phyloP scores from a whole-genome alignment of 2,329 filamentous ascomycete genomes.

The Aspergillus caelatus region DNA sequence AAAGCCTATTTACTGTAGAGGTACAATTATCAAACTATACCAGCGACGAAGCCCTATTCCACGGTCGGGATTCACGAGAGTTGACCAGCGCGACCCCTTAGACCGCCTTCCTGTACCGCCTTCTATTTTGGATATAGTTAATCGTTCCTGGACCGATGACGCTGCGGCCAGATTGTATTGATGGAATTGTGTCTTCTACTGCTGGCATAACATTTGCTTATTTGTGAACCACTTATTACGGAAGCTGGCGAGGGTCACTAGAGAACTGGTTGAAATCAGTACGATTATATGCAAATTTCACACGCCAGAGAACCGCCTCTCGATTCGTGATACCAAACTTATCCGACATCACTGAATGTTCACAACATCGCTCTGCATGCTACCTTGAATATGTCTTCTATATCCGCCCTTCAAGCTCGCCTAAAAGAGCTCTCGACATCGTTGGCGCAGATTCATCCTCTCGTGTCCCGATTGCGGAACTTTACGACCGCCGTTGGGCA shows the following conservation, averaged over 20 bases:
- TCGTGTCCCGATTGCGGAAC: slow-evolving; percentile 60
- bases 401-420: slow-evolving; percentile 48
- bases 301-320: neutral
- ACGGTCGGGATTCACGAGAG: neutral
- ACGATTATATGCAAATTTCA: neutral
- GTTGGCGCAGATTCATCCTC: slow-evolving; percentile 56
- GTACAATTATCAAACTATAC: neutral
- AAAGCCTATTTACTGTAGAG: neutral
- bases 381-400: slow-evolving; percentile 29
- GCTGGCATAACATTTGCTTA: neutral
- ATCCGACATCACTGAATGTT: neutral
- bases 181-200: slow-evolving; percentile 1
- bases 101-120: neutral
- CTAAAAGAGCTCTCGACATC: slow-evolving; percentile 57
- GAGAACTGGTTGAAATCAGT: neutral
- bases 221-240: neutral
- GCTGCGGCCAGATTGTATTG: slow-evolving; percentile 24
- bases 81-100: neutral
- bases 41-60: neutral
- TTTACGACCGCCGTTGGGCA: slow-evolving; percentile 65
- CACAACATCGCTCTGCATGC: neutral
- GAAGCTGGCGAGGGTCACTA: too few relatives aligned
- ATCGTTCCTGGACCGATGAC: slow-evolving; percentile 25
- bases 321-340: neutral
- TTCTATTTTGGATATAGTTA: neutral